Evolutionary conservation across 345 rosid genomes (phyloP).

Genomic region (Chamaenerion angustifolium): DNA sequence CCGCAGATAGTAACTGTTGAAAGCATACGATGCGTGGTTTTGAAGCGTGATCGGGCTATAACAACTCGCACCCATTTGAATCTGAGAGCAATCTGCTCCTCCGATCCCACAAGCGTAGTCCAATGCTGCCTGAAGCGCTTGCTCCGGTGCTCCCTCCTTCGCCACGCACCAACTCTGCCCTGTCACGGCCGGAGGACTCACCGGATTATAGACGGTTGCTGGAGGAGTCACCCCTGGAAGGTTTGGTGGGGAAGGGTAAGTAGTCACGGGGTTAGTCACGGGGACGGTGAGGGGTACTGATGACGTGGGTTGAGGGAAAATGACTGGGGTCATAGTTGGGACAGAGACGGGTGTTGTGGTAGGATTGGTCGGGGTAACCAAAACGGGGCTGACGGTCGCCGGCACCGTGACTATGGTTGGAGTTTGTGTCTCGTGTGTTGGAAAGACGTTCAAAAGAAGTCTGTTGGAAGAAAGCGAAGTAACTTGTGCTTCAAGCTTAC

Average conservation of each 20-base stretch:
- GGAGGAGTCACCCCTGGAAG: slow-evolving; percentile 50
- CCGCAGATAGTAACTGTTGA: slow-evolving; percentile 89
- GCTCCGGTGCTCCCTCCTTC: slow-evolving; percentile 42
- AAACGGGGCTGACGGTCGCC: slow-evolving; percentile 22
- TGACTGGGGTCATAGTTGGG: slow-evolving; percentile 10
- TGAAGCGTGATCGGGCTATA: slow-evolving; percentile 55
- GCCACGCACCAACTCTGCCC: slow-evolving; percentile 94
- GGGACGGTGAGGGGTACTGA: slow-evolving; percentile 29
- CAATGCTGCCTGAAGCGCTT: slow-evolving; percentile 52
- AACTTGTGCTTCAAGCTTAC: too few species aligned
- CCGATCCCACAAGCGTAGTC: slow-evolving; percentile 92
- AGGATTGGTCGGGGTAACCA: slow-evolving; percentile 27
- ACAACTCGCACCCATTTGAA: slow-evolving; percentile 78
- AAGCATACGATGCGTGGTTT: slow-evolving; percentile 83
- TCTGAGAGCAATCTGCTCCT: slow-evolving; percentile 76
- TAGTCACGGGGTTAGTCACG: slow-evolving; percentile 57
- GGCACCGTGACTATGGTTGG: slow-evolving; percentile 53
- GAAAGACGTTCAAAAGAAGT: slow-evolving; percentile 21
- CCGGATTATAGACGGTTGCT: slow-evolving; percentile 25
- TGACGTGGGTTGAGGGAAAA: slow-evolving; percentile 16
- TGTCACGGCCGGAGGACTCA: slow-evolving; percentile 47
- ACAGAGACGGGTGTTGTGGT: slow-evolving; percentile 27
- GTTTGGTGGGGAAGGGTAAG: slow-evolving; percentile 44
- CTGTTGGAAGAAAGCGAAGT: slow-evolving; percentile 11
- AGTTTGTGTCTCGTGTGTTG: slow-evolving; percentile 17